Evolutionary conservation across 2,329 filamentous ascomycete species (phyloP).

Genomic region (Botryotinia narcissicola): DNA sequence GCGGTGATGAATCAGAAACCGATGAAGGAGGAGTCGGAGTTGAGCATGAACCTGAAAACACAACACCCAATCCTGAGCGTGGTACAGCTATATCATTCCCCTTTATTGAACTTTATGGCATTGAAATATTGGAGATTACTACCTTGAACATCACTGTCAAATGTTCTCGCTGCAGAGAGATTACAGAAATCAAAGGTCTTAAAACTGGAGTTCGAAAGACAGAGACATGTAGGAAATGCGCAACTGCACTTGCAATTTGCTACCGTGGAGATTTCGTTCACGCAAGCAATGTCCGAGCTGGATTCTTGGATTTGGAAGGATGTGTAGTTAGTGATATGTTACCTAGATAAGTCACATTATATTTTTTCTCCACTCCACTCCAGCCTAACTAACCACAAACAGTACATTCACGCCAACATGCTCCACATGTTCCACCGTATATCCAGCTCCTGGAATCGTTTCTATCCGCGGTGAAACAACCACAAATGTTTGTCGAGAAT

Average conservation of each 20-base stretch:
- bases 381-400: neutral
- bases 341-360: slow-evolving; percentile 51
- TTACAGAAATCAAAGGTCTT: slow-evolving; percentile 66
- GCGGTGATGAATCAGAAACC: slow-evolving; percentile 33
- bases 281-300: slow-evolving; percentile 68
- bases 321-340: slow-evolving; percentile 75
- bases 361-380: neutral
- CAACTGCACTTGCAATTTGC: slow-evolving; percentile 48
- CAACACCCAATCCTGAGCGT: slow-evolving; percentile 47
- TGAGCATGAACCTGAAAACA: slow-evolving; percentile 37
- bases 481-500: slow-evolving; percentile 74
- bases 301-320: slow-evolving; percentile 73
- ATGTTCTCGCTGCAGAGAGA: slow-evolving; percentile 75
- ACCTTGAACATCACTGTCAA: slow-evolving; percentile 69
- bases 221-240: slow-evolving; percentile 59
- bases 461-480: slow-evolving; percentile 72
- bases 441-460: slow-evolving; percentile 60
- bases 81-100: slow-evolving; percentile 81
- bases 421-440: slow-evolving; percentile 67
- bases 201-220: slow-evolving; percentile 53
- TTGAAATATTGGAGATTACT: slow-evolving; percentile 71
- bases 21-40: slow-evolving; percentile 46
- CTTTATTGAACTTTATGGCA: slow-evolving; percentile 69
- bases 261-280: slow-evolving; percentile 72
- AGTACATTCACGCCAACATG: slow-evolving; percentile 80